A percentile compares a stretch with the other conserved stretches of the same genome.
phyloP scores from a whole-genome alignment of 2,329 filamentous ascomycete genomes.

The Scedosporium minutisporum region DNA sequence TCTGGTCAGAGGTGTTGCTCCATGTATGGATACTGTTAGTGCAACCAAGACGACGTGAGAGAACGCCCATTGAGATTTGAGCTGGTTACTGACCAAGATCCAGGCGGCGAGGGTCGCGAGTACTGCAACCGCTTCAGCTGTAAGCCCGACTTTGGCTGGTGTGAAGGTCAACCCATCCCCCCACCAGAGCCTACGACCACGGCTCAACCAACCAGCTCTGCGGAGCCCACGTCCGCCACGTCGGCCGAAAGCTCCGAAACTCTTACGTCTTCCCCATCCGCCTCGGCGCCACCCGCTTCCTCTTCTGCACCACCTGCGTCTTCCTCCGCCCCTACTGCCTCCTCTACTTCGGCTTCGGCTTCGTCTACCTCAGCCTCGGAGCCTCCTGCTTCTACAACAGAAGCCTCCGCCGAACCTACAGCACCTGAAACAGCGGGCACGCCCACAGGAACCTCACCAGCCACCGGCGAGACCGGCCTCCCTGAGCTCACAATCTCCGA shows the following conservation, averaged over 20 bases:
- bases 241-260: too few species aligned
- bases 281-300: not conserved
- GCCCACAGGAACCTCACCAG: constrained; percentile 3
- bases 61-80: too few species aligned
- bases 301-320: not conserved
- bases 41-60: too few species aligned
- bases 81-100: too few species aligned
- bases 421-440: not conserved
- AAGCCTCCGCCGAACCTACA: not conserved
- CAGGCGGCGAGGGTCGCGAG: constrained; percentile 10
- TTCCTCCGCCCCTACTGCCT: not conserved
- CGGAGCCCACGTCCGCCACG: not conserved
- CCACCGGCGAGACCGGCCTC: not conserved
- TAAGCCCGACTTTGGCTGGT: constrained; percentile 3
- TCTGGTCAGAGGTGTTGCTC: constrained; percentile 11
- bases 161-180: constrained; percentile 5
- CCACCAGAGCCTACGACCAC: not conserved
- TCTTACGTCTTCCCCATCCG: not conserved
- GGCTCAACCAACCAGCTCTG: not conserved
- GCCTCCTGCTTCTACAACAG: too few species aligned
- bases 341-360: not conserved
- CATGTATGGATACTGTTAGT: constrained; percentile 12
- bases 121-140: constrained; percentile 12
- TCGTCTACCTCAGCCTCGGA: not conserved
- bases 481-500: not conserved